phyloP scores from a whole-genome alignment of 108 stramenopile genomes.

The Cyclotella kingstonii region DNA sequence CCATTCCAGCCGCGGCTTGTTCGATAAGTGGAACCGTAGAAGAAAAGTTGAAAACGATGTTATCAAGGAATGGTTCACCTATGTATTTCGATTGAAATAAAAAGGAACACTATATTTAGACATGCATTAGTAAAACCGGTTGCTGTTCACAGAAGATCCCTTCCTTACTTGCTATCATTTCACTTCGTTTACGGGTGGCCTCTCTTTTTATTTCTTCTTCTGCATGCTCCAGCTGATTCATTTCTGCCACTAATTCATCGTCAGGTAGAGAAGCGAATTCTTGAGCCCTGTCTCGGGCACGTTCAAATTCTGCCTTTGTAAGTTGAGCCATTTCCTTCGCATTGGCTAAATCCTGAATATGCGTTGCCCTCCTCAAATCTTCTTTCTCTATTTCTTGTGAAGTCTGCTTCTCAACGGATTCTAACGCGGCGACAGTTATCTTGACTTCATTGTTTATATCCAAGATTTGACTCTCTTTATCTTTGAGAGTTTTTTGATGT shows the following conservation, averaged over 20 bases:
- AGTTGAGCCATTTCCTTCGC: slow-evolving; percentile 28
- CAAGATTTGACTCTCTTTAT: slow-evolving; percentile 19
- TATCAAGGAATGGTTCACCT: slow-evolving; percentile 38
- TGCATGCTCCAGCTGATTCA: slow-evolving; percentile 34
- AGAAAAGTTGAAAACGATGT: slow-evolving; percentile 23
- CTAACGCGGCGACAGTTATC: slow-evolving; percentile 14
- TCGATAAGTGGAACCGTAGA: slow-evolving; percentile 20
- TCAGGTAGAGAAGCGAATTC: slow-evolving; percentile 34
- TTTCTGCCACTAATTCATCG: slow-evolving; percentile 32
- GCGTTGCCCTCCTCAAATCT: slow-evolving; percentile 3
- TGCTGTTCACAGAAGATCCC: too few species aligned
- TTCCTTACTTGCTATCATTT: slow-evolving; percentile 28
- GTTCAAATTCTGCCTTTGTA: slow-evolving; percentile 26
- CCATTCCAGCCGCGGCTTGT: slow-evolving; percentile 23
- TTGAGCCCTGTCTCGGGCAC: slow-evolving; percentile 31
- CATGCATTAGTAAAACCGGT: too few species aligned
- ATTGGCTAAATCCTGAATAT: slow-evolving; percentile 18
- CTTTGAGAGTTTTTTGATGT: slow-evolving; percentile 9
- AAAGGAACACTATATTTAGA: too few species aligned
- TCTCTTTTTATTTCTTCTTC: slow-evolving; percentile 33
- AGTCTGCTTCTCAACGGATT: slow-evolving; percentile 13
- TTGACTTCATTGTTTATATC: slow-evolving; percentile 30
- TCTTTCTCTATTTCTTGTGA: slow-evolving; percentile 6
- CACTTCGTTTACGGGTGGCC: slow-evolving; percentile 24
- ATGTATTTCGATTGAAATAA: too few species aligned